Percentiles rank a stretch among this genome's conserved stretches.
Conservation (phyloP, 805 yeast species). For the Metschnikowia peoriensis region DNA sequence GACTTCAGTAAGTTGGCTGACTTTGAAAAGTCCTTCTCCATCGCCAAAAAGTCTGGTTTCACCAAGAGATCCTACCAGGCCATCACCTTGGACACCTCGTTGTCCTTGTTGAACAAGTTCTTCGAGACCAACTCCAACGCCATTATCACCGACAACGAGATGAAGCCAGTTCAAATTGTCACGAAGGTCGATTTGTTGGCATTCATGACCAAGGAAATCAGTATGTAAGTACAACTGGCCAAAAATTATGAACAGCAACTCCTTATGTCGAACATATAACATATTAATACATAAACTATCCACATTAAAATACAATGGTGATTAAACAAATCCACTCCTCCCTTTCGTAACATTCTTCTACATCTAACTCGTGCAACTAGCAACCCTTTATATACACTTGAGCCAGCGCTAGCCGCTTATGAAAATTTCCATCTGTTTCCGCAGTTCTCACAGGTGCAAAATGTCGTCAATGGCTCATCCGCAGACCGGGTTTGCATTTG, state of each 20-base stretch:
- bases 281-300: constrained; percentile 5
- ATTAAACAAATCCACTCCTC: background rate
- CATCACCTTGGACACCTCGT: constrained; percentile 63
- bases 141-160: constrained; percentile 68
- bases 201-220: constrained; percentile 39
- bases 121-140: constrained; percentile 86
- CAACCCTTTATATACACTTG: background rate
- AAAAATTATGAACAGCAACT: background rate
- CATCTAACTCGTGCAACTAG: background rate
- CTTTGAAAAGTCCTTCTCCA: constrained; percentile 61
- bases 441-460: constrained; percentile 96
- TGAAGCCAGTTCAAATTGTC: constrained; percentile 77
- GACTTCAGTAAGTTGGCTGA: constrained; percentile 74
- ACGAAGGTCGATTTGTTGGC: constrained; percentile 83
- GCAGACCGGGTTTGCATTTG: constrained; percentile 98
- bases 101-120: constrained; percentile 68
- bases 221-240: background rate
- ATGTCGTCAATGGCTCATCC: constrained; percentile 97
- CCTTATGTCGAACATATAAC: background rate
- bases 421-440: constrained; percentile 98
- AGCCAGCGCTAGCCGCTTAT: constrained; percentile 24
- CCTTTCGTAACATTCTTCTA: background rate
- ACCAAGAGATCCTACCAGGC: constrained; percentile 65
- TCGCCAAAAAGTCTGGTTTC: constrained; percentile 52
- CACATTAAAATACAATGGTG: background rate